These are phyloP conservation scores for Albugo candida DNA, from an alignment of 352 stramenopile species.

Conservation along the genomic window DNA sequence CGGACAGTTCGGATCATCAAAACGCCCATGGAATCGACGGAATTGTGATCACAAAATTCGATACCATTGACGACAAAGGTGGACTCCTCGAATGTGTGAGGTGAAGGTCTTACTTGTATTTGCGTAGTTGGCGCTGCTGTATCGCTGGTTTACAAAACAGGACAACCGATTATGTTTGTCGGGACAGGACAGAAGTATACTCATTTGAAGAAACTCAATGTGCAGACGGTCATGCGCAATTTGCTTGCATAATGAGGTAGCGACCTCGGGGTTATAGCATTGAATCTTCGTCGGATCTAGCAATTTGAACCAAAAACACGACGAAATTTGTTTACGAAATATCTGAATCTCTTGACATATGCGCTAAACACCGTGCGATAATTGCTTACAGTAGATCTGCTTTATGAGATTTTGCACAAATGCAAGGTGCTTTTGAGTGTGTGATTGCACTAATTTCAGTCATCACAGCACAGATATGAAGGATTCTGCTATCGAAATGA, in stretches of 20 bases:
- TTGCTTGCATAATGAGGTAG: slow-evolving; percentile 88
- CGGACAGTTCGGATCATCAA: slow-evolving; percentile 74
- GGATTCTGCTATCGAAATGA: too few relatives aligned
- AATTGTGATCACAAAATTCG: slow-evolving; percentile 99
- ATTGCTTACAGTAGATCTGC: too few relatives aligned
- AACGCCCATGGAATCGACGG: slow-evolving; percentile 88
- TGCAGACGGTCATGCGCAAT: slow-evolving; percentile 87
- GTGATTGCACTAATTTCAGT: too few relatives aligned
- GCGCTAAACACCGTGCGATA: too few relatives aligned
- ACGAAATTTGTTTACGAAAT: too few relatives aligned
- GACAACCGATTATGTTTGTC: slow-evolving; percentile 97
- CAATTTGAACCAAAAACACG: too few relatives aligned
- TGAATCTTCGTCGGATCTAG: too few relatives aligned
- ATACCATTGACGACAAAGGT: slow-evolving; percentile 98
- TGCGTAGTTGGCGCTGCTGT: slow-evolving; percentile 92
- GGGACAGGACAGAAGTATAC: slow-evolving; percentile 99
- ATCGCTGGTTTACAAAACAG: slow-evolving; percentile 98
- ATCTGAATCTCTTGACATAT: too few relatives aligned
- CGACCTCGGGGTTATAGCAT: not conserved
- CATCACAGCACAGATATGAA: too few relatives aligned
- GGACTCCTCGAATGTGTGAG: not conserved
- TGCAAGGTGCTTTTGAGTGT: too few relatives aligned
- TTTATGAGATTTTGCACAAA: too few relatives aligned
- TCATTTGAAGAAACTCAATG: slow-evolving; percentile 96
- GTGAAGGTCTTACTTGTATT: not conserved